Percentiles rank a stretch among this genome's conserved stretches.
phyloP scores from a whole-genome alignment of 2,329 filamentous ascomycete genomes.

The Sclerotinia subarctica region DNA sequence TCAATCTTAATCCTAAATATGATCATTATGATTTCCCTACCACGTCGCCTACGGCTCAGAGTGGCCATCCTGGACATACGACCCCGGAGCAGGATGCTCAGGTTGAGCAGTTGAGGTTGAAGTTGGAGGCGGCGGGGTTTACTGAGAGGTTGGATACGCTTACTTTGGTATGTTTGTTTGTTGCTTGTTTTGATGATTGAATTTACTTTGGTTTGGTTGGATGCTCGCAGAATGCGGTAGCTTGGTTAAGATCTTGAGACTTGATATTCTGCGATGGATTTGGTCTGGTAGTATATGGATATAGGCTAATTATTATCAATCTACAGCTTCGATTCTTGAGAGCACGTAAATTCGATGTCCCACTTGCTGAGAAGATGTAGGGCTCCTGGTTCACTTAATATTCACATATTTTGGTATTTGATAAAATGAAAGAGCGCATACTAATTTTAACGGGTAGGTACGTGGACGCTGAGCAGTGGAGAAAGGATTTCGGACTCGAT shows the following conservation, averaged over 20 bases:
- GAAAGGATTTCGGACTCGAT: constrained; percentile 81
- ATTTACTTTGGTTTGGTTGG: neutral
- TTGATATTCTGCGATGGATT: neutral
- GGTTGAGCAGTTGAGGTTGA: constrained; percentile 77
- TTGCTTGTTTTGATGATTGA: neutral
- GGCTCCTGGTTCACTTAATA: constrained; percentile 41
- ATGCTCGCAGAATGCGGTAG: neutral
- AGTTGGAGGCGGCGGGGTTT: constrained; percentile 80
- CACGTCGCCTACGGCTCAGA: constrained; percentile 63
- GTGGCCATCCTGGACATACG: constrained; percentile 85
- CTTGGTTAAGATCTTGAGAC: neutral
- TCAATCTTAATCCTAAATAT: constrained; percentile 78
- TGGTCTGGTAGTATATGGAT: neutral
- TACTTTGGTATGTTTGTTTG: constrained; percentile 66
- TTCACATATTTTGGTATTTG: neutral
- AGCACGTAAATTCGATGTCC: constrained; percentile 91
- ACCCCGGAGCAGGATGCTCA: constrained; percentile 84
- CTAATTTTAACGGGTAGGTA: constrained; percentile 60
- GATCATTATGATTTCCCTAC: constrained; percentile 94
- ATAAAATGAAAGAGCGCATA: neutral
- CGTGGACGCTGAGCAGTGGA: constrained; percentile 85
- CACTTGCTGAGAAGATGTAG: constrained; percentile 82
- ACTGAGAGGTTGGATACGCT: constrained; percentile 86
- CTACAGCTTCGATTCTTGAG: constrained; percentile 79
- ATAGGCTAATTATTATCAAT: constrained; percentile 1